These are phyloP conservation scores for Parafenestella ontariensis DNA, from an alignment of 2,329 filamentous ascomycete genomes.

Conservation along the genomic window DNA sequence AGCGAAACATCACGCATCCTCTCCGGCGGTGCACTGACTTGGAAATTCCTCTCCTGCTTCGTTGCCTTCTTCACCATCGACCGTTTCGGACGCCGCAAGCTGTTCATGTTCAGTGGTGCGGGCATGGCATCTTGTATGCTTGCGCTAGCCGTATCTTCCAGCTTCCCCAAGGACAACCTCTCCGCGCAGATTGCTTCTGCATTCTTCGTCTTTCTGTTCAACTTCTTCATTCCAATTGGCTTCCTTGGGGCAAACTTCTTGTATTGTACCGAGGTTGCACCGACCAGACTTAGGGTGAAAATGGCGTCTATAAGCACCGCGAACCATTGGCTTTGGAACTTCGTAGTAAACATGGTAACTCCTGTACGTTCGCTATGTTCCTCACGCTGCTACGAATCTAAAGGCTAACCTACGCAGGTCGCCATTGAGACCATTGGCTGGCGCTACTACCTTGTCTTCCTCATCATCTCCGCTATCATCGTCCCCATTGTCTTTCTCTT, in stretches of 20 bases:
- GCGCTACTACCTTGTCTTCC: conserved; percentile 61
- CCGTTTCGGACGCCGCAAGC: conserved; percentile 68
- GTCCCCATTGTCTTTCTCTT: conserved; percentile 55
- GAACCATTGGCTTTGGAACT: conserved; percentile 57
- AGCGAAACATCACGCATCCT: conserved; percentile 65
- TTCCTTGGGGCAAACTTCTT: conserved; percentile 67
- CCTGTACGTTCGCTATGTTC: conserved; percentile 54
- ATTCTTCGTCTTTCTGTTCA: conserved; percentile 66
- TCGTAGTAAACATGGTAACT: conserved; percentile 37
- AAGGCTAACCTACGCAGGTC: conserved; percentile 28
- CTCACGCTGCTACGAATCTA: conserved; percentile 44
- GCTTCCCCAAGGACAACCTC: conserved; percentile 55
- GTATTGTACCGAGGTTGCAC: conserved; percentile 66
- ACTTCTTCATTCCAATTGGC: conserved; percentile 66
- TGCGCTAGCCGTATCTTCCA: conserved; percentile 61
- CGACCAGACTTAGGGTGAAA: conserved; percentile 59
- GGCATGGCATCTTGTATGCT: conserved; percentile 65
- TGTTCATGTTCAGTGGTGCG: conserved; percentile 60
- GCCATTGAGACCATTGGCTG: conserved; percentile 61
- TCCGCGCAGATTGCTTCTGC: conserved; percentile 60
- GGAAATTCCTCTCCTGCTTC: conserved; percentile 63
- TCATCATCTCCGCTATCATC: conserved; percentile 55
- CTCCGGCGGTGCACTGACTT: conserved; percentile 65
- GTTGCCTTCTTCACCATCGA: conserved; percentile 76
- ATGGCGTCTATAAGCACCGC: conserved; percentile 65